A percentile compares a stretch with the other conserved stretches of the same genome.
Conservation (phyloP, 2,329 filamentous ascomycete species). For the Davidsoniella neocaledoniae region DNA sequence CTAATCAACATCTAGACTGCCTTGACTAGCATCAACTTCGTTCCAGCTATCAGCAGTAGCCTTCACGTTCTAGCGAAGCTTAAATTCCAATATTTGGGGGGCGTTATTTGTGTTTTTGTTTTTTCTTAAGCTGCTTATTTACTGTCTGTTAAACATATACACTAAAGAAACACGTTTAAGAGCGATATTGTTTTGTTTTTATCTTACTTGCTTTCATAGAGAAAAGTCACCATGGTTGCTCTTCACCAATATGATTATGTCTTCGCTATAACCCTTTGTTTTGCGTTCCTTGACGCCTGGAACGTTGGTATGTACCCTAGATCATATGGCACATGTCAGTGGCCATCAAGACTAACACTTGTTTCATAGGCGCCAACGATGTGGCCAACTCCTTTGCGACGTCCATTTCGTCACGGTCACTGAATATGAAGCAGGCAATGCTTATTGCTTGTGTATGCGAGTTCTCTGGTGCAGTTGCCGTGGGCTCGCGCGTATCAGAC, state of each 20-base stretch:
- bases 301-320: constrained; percentile 32
- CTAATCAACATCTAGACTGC: not conserved
- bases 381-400: constrained; percentile 32
- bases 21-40: not conserved
- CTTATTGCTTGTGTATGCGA: constrained; percentile 26
- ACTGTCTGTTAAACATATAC: not conserved
- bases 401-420: constrained; percentile 28
- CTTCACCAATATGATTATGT: constrained; percentile 37
- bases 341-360: not conserved
- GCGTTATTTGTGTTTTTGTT: not conserved
- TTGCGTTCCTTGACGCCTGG: constrained; percentile 41
- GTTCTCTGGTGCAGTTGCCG: constrained; percentile 26
- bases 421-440: constrained; percentile 31
- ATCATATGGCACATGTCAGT: not conserved
- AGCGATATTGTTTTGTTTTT: too few relatives aligned
- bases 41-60: not conserved
- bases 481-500: constrained; percentile 23
- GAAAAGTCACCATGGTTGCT: constrained; percentile 18
- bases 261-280: constrained; percentile 34
- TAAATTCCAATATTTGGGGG: not conserved
- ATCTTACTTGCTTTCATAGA: too few relatives aligned
- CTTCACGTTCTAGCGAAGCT: not conserved
- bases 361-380: constrained; percentile 28
- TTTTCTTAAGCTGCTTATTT: not conserved
- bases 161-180: not conserved